phyloP scores from a whole-genome alignment of 495 filamentous ascomycete genomes.

The Collariella sp. region DNA sequence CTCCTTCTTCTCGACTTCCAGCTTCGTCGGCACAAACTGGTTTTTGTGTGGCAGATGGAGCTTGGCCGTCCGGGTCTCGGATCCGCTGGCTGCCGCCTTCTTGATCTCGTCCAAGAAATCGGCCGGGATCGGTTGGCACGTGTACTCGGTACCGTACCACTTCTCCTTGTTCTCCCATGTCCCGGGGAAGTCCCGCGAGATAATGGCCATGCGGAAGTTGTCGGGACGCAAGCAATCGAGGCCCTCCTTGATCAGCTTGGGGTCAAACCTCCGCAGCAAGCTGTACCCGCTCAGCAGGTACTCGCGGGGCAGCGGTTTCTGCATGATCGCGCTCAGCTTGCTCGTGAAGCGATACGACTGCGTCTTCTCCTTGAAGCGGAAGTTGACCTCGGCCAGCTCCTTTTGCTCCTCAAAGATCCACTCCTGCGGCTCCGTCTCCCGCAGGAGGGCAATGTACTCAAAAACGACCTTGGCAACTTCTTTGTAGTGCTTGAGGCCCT shows the following conservation, averaged over 20 bases:
- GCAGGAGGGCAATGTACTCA: constrained; percentile 86
- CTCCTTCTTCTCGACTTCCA: constrained; percentile 92
- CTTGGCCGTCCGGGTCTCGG: constrained; percentile 52
- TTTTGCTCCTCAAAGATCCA: constrained; percentile 94
- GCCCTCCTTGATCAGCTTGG: constrained; percentile 64
- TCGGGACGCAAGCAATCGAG: constrained; percentile 71
- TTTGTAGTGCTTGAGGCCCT: constrained; percentile 65
- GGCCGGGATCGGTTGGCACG: constrained; percentile 67
- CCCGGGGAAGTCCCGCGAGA: constrained; percentile 73
- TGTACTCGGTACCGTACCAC: constrained; percentile 98
- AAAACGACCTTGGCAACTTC: constrained; percentile 85
- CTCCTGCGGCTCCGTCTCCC: constrained; percentile 68
- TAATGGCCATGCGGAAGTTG: constrained; percentile 77
- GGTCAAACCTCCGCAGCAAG: constrained; percentile 66
- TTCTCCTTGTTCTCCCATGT: constrained; percentile 84
- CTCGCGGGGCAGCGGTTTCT: constrained; percentile 75
- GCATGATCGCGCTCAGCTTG: constrained; percentile 74
- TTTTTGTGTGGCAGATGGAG: constrained; percentile 89
- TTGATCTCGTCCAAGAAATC: constrained; percentile 64
- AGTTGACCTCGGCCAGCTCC: constrained; percentile 82
- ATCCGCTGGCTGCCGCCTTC: constrained; percentile 49
- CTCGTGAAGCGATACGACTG: constrained; percentile 83
- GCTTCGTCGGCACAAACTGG: constrained; percentile 88
- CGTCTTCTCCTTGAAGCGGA: constrained; percentile 88
- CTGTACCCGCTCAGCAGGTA: constrained; percentile 71